Evolutionary conservation across 768 basidiomycete genomes (phyloP), one percentile per base, ranked within the genome.

Genomic region (Cubamyces lactineus): DNA sequence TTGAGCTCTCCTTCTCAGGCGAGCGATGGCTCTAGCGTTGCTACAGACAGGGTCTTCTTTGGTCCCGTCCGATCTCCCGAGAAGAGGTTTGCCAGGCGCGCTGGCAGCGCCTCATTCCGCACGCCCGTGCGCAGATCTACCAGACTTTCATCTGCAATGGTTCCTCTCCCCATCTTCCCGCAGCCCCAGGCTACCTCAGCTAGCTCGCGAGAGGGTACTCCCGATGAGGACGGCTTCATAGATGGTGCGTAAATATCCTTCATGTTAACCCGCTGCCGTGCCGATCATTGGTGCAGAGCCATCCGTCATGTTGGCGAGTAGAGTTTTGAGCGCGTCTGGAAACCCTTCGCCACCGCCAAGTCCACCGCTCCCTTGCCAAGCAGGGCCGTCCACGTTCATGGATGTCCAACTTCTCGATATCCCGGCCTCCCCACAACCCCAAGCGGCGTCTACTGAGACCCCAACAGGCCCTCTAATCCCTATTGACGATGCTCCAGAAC

Each of bases 321-420:
- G 75, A 73, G 83, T 92, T 48, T 80, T 87, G 47, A 80, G 84
- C 52, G 90, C 91, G 53, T 82, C 84, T 59, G 86, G 85, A 67
- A 92, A 92, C 67, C 91, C 91, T 17, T 92, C 90, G 17, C 89
- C 90, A 17, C 84, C 84, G 5, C 84, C 84, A 1, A 69, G 66
- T 46, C 68, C 70, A 13, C 57, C 63, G 1, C 41, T 43, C 17
- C n/a, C 58, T 16, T 28, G 63, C 24, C 28, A 68, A 54, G 43
- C 66, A 66, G 48, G 65, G 52, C 46, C 65, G 53, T 51, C 66
- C 56, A 26, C 52, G 11, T 58, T 19, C 58, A 43, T 43, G 41
- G 57, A 63, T 54, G 39, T 49, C 16, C 54, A 56, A 30, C 47
- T 60, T 16, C 40, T 64, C n/a, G 54, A 64, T 19, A 21, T 53